Evolutionary conservation across 2,329 filamentous ascomycete genomes (phyloP), one percentile per base, ranked within the genome.

Genomic region (Colletotrichum theobromicola): DNA sequence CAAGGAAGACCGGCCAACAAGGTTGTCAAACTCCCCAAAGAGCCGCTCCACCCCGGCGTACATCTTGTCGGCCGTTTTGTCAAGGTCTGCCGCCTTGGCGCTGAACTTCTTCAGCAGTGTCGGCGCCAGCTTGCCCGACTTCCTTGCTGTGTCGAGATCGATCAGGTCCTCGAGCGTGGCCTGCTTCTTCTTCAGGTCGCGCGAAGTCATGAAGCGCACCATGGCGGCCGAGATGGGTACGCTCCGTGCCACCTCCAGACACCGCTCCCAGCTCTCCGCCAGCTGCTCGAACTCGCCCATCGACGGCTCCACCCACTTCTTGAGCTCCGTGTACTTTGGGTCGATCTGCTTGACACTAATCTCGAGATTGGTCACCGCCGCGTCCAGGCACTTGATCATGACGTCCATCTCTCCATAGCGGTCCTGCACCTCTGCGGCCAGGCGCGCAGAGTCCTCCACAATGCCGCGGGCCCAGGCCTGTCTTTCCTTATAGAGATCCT

Each of bases 361-460:
- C 79, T 95, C 93, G 70, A 96, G 89, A 79, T 98, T 99, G 76
- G 93, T 93, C 26, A 98, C 92, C 8, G 96, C 97, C 30, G 97
- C 94, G 76, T 95, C 93, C 63, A 97, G 89, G 72, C 94, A 96
- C 75, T 93, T 92, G 80, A 95, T 89, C 82, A 98, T 95, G 67
- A 94, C 91, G 63, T 93, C 90, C 80, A 94, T 93, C 83, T 96
- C 94, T 67, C 88, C 87, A 80, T 95, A 94, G 77, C 94, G 90
- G 70, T 92, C 89, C 79, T 91, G 88, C 24, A 92, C 89, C 76
- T 88, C 85, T 67, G 87, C 86, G 66, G 92, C 91, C 86, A 95
- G 93, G 64, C 86, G 86, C 64, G 88, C 88, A 78, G 94, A 96
- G 77, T 93, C 92, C 30, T 93, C 91, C 8, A 93, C 89, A 37